These are phyloP conservation scores for Kluyveromyces nonfermentans DNA, from an alignment of 805 yeast genomes.

Conservation along the genomic window DNA sequence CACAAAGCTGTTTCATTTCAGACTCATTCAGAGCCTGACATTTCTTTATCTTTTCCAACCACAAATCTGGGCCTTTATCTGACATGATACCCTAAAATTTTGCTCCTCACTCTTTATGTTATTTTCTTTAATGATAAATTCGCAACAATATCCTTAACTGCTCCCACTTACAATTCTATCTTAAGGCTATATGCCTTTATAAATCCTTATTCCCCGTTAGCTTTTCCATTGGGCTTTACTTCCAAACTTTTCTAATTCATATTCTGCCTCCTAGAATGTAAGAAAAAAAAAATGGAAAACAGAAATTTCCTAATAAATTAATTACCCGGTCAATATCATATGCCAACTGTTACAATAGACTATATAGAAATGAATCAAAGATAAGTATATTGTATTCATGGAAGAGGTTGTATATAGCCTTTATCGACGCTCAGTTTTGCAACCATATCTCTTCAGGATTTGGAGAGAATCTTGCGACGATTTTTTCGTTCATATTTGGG, in stretches of 20 bases:
- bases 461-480: slow-evolving; percentile 20
- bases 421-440: slow-evolving; percentile 8
- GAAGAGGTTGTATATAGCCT: too few species aligned
- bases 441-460: slow-evolving; percentile 27
- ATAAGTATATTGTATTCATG: too few species aligned
- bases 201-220: background rate
- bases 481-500: slow-evolving; percentile 22
- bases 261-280: background rate
- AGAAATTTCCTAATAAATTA: too few species aligned
- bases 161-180: background rate
- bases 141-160: background rate
- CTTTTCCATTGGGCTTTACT: background rate
- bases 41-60: slow-evolving; percentile 89
- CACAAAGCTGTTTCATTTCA: slow-evolving; percentile 95
- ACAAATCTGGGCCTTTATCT: slow-evolving; percentile 85
- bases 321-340: background rate
- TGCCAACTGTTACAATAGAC: background rate
- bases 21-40: slow-evolving; percentile 83
- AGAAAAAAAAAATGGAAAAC: background rate
- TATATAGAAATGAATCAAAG: background rate
- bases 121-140: background rate
- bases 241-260: background rate
- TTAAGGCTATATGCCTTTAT: background rate
- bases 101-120: background rate
- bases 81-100: slow-evolving; percentile 30